Percentiles rank a stretch among this genome's conserved stretches.
Conservation (phyloP, 225 moss, liverwort and hornwort genomes). For the Neckera pumila region DNA sequence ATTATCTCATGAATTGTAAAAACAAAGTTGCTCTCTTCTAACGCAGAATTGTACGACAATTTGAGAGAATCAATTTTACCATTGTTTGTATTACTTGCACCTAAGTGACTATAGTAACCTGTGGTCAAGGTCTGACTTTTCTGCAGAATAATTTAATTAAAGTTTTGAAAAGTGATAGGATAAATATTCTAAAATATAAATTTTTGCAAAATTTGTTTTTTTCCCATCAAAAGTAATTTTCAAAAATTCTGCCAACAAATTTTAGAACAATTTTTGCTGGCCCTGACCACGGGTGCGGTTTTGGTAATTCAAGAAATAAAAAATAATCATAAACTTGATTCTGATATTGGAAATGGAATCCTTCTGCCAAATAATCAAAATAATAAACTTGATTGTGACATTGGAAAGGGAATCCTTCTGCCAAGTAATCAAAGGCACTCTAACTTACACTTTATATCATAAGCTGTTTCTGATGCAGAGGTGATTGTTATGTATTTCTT, state of each 20-base stretch:
- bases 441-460: rapidly evolving
- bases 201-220: neutral
- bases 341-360: neutral
- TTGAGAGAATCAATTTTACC: neutral
- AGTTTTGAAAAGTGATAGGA: too few relatives aligned
- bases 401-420: neutral
- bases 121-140: neutral
- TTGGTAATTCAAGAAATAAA: neutral
- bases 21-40: too few relatives aligned
- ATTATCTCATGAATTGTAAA: neutral
- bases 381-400: neutral
- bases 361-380: neutral
- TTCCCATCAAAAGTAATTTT: neutral
- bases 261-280: neutral
- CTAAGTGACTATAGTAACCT: too few relatives aligned
- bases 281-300: neutral
- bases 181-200: neutral
- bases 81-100: neutral
- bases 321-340: neutral
- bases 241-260: neutral
- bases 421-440: neutral
- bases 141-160: too few relatives aligned
- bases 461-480: neutral
- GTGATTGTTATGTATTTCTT: neutral
- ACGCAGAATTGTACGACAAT: too few relatives aligned